Evolutionary conservation across 106 monocot genomes (phyloP), one percentile per base, ranked within the genome.

Genomic region (Hemerocallis citrina): DNA sequence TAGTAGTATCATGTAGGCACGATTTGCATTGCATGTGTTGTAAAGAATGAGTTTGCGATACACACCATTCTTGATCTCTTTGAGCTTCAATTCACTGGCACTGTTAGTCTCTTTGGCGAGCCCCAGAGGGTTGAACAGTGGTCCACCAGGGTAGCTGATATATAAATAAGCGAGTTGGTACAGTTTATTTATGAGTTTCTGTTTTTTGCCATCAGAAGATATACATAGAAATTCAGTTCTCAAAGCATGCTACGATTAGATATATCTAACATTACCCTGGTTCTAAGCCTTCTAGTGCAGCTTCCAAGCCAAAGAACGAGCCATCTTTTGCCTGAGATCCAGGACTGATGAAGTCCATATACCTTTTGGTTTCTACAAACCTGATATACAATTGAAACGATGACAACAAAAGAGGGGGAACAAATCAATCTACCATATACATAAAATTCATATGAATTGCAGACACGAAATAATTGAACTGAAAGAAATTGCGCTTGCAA

Each of bases 41-140:
- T n/a, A 0, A 22, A 14, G 15, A 22, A 49, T 49, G 15, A 17
- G 49, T 40, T 13, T 22, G 17, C 5, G 65, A 48, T 38, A 13
- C 43, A 15, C 74, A 88, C 92, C 92, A 68, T 88, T 92, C 73
- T 92, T 92, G 31, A 92, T 88, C 66, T 92, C 92, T 52, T 88
- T 92, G 1, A 92, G 84, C 64, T 92, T 92, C 73, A 78, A 61
- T 11, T 84, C 75, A 27, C 58, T 27, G 16, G 87, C 88, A 48
- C 59, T 76, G 1, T 67, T 48, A 9, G 73, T 68, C 46, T 92
- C 81, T 59, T 74, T 92, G 4, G 78, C 92, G 12, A 92, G 70
- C 11, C 92, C 92, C 2, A 92, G 76, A 36, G 92, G 92, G 66
- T 92, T 76, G 35, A 92, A 74, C 33, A 92, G 45, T 2, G 92